Evolutionary conservation across 345 rosid species (phyloP).

Genomic region (Arabis alpina): DNA sequence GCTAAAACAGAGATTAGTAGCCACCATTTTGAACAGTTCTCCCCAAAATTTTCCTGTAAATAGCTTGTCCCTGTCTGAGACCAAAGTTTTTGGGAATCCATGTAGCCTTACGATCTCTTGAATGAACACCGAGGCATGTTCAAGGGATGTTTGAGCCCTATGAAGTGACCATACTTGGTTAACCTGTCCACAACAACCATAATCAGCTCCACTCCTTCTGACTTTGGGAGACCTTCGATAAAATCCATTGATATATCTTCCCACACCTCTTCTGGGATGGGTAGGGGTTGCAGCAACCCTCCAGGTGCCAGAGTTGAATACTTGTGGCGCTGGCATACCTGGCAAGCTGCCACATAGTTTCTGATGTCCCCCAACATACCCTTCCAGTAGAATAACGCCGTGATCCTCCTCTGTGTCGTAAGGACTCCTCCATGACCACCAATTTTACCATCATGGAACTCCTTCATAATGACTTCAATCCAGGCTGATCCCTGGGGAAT

Average conservation of each 20-base stretch:
- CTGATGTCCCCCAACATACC: background rate
- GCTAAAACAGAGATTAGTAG: accelerated
- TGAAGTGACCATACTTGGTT: background rate
- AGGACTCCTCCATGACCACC: background rate
- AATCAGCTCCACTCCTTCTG: no score
- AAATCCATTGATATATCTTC: no score
- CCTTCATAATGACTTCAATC: no score
- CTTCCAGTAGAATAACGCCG: background rate
- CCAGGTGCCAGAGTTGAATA: background rate
- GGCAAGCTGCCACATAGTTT: background rate
- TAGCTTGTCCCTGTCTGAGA: background rate
- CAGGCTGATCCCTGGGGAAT: no score
- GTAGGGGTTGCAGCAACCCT: background rate
- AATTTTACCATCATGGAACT: no score
- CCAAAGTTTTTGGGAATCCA: background rate
- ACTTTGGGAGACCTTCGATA: background rate
- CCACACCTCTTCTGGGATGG: background rate
- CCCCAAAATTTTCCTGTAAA: background rate
- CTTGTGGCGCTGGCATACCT: background rate
- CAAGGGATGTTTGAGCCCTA: background rate
- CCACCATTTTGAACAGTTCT: background rate
- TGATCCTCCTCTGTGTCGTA: background rate
- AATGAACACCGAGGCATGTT: accelerated
- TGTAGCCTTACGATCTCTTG: background rate
- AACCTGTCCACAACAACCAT: background rate